Conservation (phyloP, 768 basidiomycete genomes). For the Leccinum truebloodii region DNA sequence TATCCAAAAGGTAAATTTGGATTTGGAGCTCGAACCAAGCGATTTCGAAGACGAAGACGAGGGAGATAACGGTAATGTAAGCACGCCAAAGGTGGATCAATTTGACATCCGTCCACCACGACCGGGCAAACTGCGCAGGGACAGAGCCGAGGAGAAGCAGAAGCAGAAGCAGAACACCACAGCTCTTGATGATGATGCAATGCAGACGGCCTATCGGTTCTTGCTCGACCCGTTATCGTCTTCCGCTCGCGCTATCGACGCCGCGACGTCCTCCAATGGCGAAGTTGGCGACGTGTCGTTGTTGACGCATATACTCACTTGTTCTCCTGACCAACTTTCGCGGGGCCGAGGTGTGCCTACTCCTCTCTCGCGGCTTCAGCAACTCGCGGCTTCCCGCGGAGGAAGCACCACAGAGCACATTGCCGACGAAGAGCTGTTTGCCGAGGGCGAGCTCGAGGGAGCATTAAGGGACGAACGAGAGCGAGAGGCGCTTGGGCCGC, state of each 20-base stretch:
- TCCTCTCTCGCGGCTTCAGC: slow-evolving; percentile 64
- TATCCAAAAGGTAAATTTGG: slow-evolving; percentile 39
- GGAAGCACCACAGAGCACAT: slow-evolving; percentile 52
- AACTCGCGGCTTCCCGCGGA: slow-evolving; percentile 58
- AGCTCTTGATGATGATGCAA: slow-evolving; percentile 25
- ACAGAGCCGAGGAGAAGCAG: slow-evolving; percentile 8
- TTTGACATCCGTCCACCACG: slow-evolving; percentile 4
- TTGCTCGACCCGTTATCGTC: slow-evolving; percentile 58
- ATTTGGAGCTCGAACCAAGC: slow-evolving; percentile 38
- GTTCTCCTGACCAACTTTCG: slow-evolving; percentile 32
- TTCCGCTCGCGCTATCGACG: slow-evolving; percentile 22
- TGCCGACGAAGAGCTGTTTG: slow-evolving; percentile 71
- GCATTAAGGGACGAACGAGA: slow-evolving; percentile 57
- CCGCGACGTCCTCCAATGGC: slow-evolving; percentile 11
- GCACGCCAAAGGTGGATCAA: slow-evolving; percentile 3
- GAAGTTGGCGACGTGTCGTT: slow-evolving; percentile 33
- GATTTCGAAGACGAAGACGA: slow-evolving; percentile 36
- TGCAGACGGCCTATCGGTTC: slow-evolving; percentile 53
- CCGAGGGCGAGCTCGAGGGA: slow-evolving; percentile 64
- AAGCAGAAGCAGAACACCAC: neutral
- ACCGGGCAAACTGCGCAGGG: slow-evolving; percentile 35
- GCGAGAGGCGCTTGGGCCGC: slow-evolving; percentile 40
- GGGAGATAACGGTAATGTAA: slow-evolving; percentile 19
- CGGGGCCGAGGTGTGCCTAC: slow-evolving; percentile 24
- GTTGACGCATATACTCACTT: slow-evolving; percentile 57